phyloP scores from a whole-genome alignment of 495 filamentous ascomycete species.

The Staphylotrichum tortipilum region DNA sequence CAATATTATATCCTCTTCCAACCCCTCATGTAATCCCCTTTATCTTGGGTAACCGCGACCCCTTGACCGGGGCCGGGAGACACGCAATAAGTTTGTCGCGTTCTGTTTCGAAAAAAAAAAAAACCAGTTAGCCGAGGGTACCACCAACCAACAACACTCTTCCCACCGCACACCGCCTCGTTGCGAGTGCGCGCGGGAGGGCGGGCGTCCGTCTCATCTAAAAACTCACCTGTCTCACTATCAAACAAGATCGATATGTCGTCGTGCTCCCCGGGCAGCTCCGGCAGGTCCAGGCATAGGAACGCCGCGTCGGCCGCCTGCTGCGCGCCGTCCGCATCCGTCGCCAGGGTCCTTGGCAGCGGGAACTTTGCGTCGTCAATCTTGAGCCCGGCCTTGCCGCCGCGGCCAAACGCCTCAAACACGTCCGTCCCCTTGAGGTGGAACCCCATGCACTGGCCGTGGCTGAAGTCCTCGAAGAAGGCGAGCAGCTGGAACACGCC shows the following conservation, averaged over 20 bases:
- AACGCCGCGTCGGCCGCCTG: constrained; percentile 48
- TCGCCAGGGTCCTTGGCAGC: constrained; percentile 53
- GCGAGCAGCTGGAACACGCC: constrained; percentile 65
- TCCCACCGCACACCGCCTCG: too few relatives aligned
- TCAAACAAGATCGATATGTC: constrained; percentile 82
- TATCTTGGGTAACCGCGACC: constrained; percentile 26
- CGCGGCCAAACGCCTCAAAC: constrained; percentile 61
- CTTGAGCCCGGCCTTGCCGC: constrained; percentile 58
- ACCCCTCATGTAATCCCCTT: constrained; percentile 11
- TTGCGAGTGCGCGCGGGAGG: too few relatives aligned
- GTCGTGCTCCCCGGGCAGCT: constrained; percentile 84
- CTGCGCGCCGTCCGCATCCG: constrained; percentile 31
- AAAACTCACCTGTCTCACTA: constrained; percentile 58
- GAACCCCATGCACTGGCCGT: constrained; percentile 82
- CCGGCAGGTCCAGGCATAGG: constrained; percentile 73
- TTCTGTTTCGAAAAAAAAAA: constrained; percentile 21
- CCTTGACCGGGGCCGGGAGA: constrained; percentile 42
- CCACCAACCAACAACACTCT: too few relatives aligned
- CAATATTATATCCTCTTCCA: not conserved
- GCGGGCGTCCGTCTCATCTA: too few relatives aligned
- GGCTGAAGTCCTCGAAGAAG: constrained; percentile 75
- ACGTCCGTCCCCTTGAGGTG: constrained; percentile 69
- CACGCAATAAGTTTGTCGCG: constrained; percentile 36
- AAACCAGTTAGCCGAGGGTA: not conserved
- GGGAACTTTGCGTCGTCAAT: constrained; percentile 88